Conservation (phyloP, 164 flowering plant species). For the Liriodendron chinense region DNA sequence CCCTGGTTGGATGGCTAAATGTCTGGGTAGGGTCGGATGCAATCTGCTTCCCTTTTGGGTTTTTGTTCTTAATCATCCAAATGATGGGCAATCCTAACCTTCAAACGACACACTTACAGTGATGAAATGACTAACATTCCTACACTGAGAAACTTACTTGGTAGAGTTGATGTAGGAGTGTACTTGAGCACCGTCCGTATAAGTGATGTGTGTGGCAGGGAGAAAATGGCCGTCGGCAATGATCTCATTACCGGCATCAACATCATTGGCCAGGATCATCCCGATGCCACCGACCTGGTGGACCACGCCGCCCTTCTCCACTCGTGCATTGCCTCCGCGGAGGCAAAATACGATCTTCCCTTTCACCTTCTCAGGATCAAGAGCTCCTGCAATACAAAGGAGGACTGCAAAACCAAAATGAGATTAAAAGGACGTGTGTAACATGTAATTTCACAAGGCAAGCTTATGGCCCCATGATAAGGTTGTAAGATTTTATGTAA, state of each 20-base stretch:
- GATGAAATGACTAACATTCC: no score
- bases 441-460: background rate
- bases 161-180: conserved; percentile 47
- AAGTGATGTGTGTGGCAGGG: conserved; percentile 47
- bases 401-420: background rate
- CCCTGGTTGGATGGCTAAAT: no score
- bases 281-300: conserved; percentile 49
- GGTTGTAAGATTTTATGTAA: no score
- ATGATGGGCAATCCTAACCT: no score
- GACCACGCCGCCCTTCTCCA: conserved; percentile 41
- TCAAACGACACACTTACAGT: no score
- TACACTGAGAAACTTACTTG: conserved; percentile 16
- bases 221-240: conserved; percentile 42
- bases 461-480: no score
- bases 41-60: no score
- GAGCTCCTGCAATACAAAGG: conserved; percentile 25
- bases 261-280: conserved; percentile 50
- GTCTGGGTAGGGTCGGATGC: no score
- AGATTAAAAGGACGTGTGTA: no score
- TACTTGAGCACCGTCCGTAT: conserved; percentile 33
- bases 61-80: no score
- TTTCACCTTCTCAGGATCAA: conserved; percentile 48
- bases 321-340: conserved; percentile 36
- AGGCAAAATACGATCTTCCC: conserved; percentile 62
- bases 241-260: conserved; percentile 28